phyloP scores from a whole-genome alignment of 2,329 filamentous ascomycete species.

The Apiospora malaysiana region DNA sequence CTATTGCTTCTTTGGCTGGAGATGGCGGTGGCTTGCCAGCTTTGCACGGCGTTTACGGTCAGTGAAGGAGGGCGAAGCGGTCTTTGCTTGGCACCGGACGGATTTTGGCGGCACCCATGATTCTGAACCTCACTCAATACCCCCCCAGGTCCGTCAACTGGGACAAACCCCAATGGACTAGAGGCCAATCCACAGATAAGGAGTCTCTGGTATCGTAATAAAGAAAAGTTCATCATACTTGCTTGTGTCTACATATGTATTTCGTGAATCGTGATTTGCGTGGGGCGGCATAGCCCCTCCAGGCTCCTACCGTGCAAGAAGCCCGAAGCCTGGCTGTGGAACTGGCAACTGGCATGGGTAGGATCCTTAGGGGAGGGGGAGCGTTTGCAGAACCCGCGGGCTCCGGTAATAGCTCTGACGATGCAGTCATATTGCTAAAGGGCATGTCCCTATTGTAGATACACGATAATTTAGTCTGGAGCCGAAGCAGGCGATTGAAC shows the following conservation, averaged over 20 bases:
- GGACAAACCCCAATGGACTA: conserved; percentile 36
- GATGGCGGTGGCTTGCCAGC: conserved; percentile 36
- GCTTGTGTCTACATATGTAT: background rate
- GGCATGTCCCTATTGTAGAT: background rate
- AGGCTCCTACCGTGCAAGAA: no score
- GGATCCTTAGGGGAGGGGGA: no score
- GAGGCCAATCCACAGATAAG: conserved; percentile 38
- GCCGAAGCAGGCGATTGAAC: background rate
- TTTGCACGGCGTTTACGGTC: conserved; percentile 43
- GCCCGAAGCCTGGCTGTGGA: background rate
- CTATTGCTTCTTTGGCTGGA: conserved; percentile 36
- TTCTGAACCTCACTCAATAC: conserved; percentile 39
- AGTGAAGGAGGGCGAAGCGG: conserved; percentile 38
- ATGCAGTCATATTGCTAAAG: background rate
- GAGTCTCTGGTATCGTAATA: conserved; percentile 40
- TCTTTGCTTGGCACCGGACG: conserved; percentile 39
- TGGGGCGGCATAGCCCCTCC: background rate
- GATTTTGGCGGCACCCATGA: conserved; percentile 43
- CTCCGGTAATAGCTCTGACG: background rate
- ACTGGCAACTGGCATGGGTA: background rate
- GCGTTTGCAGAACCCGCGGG: background rate
- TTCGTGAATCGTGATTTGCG: background rate
- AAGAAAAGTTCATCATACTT: conserved; percentile 36
- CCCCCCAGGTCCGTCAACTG: conserved; percentile 40
- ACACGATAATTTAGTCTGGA: background rate